A percentile compares a stretch with the other conserved stretches of the same genome.
Conservation (phyloP, 1,139 yeast species). For the Pichiaceae sp. region DNA sequence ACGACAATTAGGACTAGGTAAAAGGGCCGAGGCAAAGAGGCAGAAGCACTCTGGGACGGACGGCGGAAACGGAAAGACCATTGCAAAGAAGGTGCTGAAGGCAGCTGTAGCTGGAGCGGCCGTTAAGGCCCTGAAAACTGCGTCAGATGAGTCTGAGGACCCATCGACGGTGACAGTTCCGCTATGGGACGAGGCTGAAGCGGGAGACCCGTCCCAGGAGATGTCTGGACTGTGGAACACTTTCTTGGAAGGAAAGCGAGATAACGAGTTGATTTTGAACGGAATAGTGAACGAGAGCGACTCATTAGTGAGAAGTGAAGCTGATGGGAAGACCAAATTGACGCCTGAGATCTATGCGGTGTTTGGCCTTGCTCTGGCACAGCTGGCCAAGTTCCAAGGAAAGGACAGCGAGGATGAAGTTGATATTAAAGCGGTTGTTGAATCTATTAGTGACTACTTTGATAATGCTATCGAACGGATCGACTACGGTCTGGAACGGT, state of each 20-base stretch:
- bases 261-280: constrained; percentile 58
- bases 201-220: constrained; percentile 69
- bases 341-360: constrained; percentile 1
- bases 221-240: constrained; percentile 63
- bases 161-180: constrained; percentile 52
- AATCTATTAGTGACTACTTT: constrained; percentile 32
- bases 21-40: constrained; percentile 43
- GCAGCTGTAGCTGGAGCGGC: neutral
- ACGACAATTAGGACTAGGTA: constrained; percentile 79
- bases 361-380: constrained; percentile 3
- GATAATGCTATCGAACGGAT: constrained; percentile 67
- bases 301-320: constrained; percentile 49
- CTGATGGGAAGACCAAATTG: constrained; percentile 11
- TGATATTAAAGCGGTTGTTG: constrained; percentile 6
- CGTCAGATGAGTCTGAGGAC: constrained; percentile 13
- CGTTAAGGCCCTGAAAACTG: neutral
- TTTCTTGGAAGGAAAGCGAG: constrained; percentile 44
- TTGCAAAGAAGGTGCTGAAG: neutral
- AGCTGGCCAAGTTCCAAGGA: constrained; percentile 3
- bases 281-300: constrained; percentile 93
- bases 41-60: constrained; percentile 7
- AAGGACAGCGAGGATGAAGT: constrained; percentile 6
- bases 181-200: constrained; percentile 64
- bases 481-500: constrained; percentile 46
- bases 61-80: neutral